Evolutionary conservation across 805 yeast genomes (phyloP).

Genomic region (Nakazawaea peltata): DNA sequence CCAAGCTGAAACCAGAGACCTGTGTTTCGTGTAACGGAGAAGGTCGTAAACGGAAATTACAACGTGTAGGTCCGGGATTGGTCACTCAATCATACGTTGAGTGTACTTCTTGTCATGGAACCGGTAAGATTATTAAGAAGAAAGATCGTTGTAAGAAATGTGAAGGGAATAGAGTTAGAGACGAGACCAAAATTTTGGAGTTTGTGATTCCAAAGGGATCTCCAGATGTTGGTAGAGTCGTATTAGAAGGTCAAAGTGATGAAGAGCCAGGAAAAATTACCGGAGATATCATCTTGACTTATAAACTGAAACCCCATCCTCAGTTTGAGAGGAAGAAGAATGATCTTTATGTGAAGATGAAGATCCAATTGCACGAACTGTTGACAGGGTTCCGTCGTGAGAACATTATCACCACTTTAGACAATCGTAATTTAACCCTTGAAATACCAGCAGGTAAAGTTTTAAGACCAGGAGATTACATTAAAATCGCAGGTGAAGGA

Average conservation of each 20-base stretch:
- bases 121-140: constrained; percentile 48
- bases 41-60: constrained; percentile 53
- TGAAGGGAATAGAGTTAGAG: constrained; percentile 50
- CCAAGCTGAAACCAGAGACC: constrained; percentile 38
- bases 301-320: constrained; percentile 39
- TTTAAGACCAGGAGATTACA: constrained; percentile 62
- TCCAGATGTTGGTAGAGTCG: constrained; percentile 49
- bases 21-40: constrained; percentile 71
- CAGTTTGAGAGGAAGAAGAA: constrained; percentile 48
- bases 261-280: constrained; percentile 62
- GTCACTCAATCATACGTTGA: constrained; percentile 52
- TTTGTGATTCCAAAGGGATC: constrained; percentile 74
- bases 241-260: constrained; percentile 66
- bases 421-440: constrained; percentile 64
- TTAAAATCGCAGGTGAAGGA: constrained; percentile 67
- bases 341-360: constrained; percentile 55
- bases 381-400: constrained; percentile 71
- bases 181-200: constrained; percentile 66
- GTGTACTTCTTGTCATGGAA: constrained; percentile 67
- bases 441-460: constrained; percentile 74
- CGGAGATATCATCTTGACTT: constrained; percentile 69
- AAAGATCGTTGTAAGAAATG: constrained; percentile 79
- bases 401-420: constrained; percentile 62
- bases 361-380: constrained; percentile 69
- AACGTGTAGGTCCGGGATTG: constrained; percentile 68